Evolutionary conservation across 495 filamentous ascomycete species (phyloP), one percentile per base, ranked within the genome.

Genomic region (Collariella sp.): DNA sequence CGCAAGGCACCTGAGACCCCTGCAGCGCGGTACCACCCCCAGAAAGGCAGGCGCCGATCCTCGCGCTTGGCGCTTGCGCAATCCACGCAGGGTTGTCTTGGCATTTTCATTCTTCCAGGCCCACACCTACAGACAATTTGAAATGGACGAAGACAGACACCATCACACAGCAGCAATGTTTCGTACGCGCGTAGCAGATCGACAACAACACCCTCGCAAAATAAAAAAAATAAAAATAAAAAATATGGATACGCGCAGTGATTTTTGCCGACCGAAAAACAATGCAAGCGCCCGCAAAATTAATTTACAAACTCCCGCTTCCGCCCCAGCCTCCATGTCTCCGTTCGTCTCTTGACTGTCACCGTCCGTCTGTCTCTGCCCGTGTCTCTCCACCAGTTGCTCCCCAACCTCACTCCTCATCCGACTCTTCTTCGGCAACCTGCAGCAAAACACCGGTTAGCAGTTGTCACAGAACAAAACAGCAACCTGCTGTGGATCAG

Each of bases 401-500:
- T 35, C 6, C 3, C 12, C 20, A 13, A 13, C 23, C 52, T 68
- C 59, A 75, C 69, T 81, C 78, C 40, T 82, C 79, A 33, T 80
- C 79, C 2, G 68, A 68, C 54, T 80, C 79, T 54, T 76, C 78
- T 56, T 81, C 79, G 39, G 76, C 79, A 62, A 77, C 78, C 78
- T 82, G 45, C 10, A 48, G 33, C 26, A 9, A 31, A 7, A 34
- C 18, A 1, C 3, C 11, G 6, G 60, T 65, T 42, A 65, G 60
- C 53, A 60, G 35, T 1, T 19, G 2, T 10, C 9, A 7, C 16
- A 20, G 44, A 24, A 31, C 22, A 52, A 7, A 20, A 51, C 7
- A 50, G 24, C 39, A 34, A 11, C 1, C 1, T 31, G 9, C 36
- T n/a, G 19, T 36, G 26, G 29, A 44, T 10, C 2, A 18, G 23